Base-by-base conservation (phyloP, 139 green algal genomes). In the Chlorella sp. region DNA sequence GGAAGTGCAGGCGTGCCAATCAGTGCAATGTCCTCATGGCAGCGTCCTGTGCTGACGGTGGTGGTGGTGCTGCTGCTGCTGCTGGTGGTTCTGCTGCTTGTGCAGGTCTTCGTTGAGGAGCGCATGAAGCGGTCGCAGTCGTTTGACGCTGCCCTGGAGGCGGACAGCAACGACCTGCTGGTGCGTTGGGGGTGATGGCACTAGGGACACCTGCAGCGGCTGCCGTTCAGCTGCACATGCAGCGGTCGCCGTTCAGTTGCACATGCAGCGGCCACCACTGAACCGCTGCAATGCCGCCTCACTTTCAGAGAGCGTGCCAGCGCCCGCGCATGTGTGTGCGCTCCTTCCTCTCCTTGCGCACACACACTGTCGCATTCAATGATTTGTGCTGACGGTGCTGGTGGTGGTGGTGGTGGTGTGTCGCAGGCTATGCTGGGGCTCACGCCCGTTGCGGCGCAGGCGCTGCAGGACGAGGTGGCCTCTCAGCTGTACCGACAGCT, bases 401-500 rank as follows among this genome's bases (percentile, higher is more conserved):
- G n/a, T n/a, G n/a, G n/a, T n/a, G n/a, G n/a, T n/a, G n/a, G n/a
- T n/a, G n/a, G n/a, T n/a, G n/a, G n/a, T n/a, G n/a, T n/a, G n/a
- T n/a, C n/a, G 62, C 30, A 42, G 31, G 51, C 69, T 6, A 80
- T 92, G 62, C 77, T 97, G 67, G 89, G 82, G 26, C 72, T 98
- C 77, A 90, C 86, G 42, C 81, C 85, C 59, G 93, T 90, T 77
- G 93, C 96, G 1, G 74, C 79, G 0, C 67, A 78, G 29, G 81
- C 22, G 10, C 49, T 97, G 17, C 74, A 74, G 2, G 71, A 81
- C 29, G 87, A 93, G 60, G 83, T 94, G 31, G 83, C 84, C 0
- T 83, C 80, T 27, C 80, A 75, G 49, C 77, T 90, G 26, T 97
- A 97, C 85, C 85, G 79, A 77, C 60, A 66, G 5, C 74, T 93